Percentiles rank a stretch among this genome's conserved stretches.
These are phyloP conservation scores for Aspergillus sp. DNA, from an alignment of 2,329 filamentous ascomycete genomes.

Conservation along the genomic window DNA sequence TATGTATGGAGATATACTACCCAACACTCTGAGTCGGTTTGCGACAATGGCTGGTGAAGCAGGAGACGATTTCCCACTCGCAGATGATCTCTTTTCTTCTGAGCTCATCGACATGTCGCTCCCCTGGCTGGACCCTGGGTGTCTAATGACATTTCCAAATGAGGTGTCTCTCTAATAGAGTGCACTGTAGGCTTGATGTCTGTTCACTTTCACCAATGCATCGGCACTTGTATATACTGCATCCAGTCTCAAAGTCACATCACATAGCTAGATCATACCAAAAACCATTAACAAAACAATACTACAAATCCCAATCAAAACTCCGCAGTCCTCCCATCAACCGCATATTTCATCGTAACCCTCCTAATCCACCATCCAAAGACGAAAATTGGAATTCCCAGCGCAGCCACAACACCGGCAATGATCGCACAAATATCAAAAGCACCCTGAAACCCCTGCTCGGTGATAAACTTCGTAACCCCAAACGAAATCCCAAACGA, in stretches of 20 bases:
- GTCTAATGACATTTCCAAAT: background rate
- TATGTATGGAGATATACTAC: background rate
- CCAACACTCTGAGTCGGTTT: background rate
- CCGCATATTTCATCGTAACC: constrained; percentile 4
- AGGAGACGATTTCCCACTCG: background rate
- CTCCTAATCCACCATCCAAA: background rate
- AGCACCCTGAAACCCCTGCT: background rate
- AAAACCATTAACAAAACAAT: background rate
- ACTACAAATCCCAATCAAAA: background rate
- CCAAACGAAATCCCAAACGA: constrained; percentile 16
- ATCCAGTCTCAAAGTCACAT: background rate
- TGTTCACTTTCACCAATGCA: too few relatives aligned
- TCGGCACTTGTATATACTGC: too few relatives aligned
- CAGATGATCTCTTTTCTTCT: background rate
- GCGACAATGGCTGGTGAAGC: background rate
- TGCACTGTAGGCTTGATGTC: too few relatives aligned
- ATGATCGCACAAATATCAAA: constrained; percentile 9
- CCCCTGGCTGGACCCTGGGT: background rate
- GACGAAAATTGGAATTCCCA: constrained; percentile 11
- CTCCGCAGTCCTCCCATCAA: background rate
- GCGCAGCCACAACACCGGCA: constrained; percentile 8
- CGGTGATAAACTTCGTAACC: constrained; percentile 10
- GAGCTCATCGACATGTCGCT: constrained; percentile 3
- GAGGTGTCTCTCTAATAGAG: background rate
- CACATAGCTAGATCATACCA: background rate